Evolutionary conservation across 495 filamentous ascomycete genomes (phyloP).

Genomic region (Trichocladium uniseriatum): DNA sequence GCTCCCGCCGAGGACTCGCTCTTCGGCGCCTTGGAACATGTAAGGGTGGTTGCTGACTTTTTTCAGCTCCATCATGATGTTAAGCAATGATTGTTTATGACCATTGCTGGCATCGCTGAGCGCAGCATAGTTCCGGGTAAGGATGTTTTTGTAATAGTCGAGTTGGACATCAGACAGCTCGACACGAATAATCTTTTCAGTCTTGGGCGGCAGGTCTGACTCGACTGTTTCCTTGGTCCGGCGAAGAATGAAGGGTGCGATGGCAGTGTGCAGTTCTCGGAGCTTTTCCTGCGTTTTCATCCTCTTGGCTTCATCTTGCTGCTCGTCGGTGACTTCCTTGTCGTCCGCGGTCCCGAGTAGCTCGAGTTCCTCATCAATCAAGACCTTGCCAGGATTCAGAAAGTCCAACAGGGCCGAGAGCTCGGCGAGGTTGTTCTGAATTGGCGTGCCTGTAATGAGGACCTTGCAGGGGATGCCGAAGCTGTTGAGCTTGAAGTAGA

Average conservation of each 20-base stretch:
- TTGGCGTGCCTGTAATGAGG: slow-evolving; percentile 92
- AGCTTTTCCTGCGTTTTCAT: slow-evolving; percentile 35
- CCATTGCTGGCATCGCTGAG: slow-evolving; percentile 82
- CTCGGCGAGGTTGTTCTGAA: slow-evolving; percentile 93
- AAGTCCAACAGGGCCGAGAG: slow-evolving; percentile 90
- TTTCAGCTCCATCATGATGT: slow-evolving; percentile 99
- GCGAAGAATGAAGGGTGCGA: slow-evolving; percentile 88
- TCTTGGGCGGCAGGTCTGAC: slow-evolving; percentile 90
- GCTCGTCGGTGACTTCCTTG: slow-evolving; percentile 23
- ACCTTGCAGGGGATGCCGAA: slow-evolving; percentile 79
- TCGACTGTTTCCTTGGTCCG: slow-evolving; percentile 96
- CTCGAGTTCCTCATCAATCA: slow-evolving; percentile 85
- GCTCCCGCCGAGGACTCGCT: slow-evolving; percentile 68
- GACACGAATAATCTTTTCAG: slow-evolving; percentile 96
- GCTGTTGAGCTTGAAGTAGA: slow-evolving; percentile 75
- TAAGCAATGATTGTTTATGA: slow-evolving; percentile 87
- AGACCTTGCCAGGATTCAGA: slow-evolving; percentile 78
- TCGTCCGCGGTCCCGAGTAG: slow-evolving; percentile 33
- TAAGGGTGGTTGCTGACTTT: slow-evolving; percentile 98
- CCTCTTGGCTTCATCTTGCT: slow-evolving; percentile 30
- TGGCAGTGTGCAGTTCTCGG: slow-evolving; percentile 58
- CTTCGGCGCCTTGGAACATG: slow-evolving; percentile 91
- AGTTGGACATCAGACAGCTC: slow-evolving; percentile 92
- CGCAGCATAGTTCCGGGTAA: slow-evolving; percentile 92
- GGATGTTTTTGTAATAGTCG: slow-evolving; percentile 97